Evolutionary conservation across 1,284 basidiomycete species (phyloP).

Genomic region (Phlebopus sp.): DNA sequence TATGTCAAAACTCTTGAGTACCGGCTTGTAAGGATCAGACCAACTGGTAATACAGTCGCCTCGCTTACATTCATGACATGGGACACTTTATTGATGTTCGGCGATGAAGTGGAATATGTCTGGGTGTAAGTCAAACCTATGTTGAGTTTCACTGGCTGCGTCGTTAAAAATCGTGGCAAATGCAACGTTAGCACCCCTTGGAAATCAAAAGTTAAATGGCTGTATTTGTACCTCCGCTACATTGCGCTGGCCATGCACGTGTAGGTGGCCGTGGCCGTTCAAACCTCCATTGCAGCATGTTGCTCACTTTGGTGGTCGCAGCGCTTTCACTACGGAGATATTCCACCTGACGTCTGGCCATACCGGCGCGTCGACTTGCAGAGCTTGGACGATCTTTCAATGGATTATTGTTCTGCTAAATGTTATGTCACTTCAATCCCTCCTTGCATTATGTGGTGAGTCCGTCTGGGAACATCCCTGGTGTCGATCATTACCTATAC

Average conservation of each 20-base stretch:
- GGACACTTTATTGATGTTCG: slow-evolving; percentile 3
- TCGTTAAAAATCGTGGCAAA: background rate
- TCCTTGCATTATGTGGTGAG: slow-evolving; percentile 5
- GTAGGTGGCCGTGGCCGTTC: background rate
- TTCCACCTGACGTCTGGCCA: slow-evolving; percentile 1
- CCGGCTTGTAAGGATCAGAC: background rate
- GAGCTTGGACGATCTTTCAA: slow-evolving; percentile 2
- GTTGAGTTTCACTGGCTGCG: background rate
- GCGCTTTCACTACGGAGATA: background rate
- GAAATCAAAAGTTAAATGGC: slow-evolving; percentile 6
- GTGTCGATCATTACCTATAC: background rate
- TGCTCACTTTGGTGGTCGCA: background rate
- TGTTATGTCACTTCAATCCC: slow-evolving; percentile 1
- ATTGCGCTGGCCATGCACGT: background rate
- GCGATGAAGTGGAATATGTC: slow-evolving; percentile 4
- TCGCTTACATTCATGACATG: slow-evolving; percentile 4
- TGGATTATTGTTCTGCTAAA: background rate
- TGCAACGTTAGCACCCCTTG: slow-evolving; percentile 1
- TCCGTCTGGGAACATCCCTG: background rate
- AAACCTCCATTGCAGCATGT: too few species aligned
- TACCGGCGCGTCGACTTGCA: background rate
- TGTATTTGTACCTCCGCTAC: slow-evolving; percentile 3
- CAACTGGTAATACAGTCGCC: background rate
- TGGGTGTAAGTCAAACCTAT: background rate
- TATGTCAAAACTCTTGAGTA: background rate